Evolutionary conservation across 2,329 filamentous ascomycete species (phyloP), one percentile per base, ranked within the genome.

Genomic region (Clonostachys rhizophaga): DNA sequence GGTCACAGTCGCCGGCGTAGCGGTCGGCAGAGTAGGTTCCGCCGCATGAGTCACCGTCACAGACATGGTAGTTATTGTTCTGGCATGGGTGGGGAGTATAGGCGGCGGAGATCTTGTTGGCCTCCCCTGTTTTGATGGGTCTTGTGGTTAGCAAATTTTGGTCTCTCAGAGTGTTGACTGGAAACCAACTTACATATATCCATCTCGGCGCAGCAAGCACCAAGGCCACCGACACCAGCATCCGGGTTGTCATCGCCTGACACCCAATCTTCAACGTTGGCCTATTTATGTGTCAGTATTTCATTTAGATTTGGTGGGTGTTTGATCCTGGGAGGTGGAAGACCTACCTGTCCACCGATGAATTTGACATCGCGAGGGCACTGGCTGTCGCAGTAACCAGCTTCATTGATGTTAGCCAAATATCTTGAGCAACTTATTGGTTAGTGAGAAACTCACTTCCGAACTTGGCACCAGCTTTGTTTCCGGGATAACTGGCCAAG

Each of bases 1-100:
- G 76, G 61, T 86, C 83, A 66, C 83, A 86, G 40, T 75, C 65
- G 49, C 80, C 80, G 13, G 60, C 66, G 59, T 82, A 83, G 53
- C 79, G 77, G 51, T 72, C 63, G 46, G 60, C 56, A 6, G 64
- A 69, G 56, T 71, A 76, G n/a, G 71, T 68, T 43, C 72, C 77
- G 44, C 78, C 77, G 54, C 75, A 79, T 13, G 50, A 52, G 47
- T 67, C 63, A 16, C 42, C 50, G 16, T 51, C 33, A 41, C 57
- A 60, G 46, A 52, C 43, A 42, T 53, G 59, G 45, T 72, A 69
- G 45, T 69, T 69, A 24, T 64, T 57, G 42, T 78, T 78, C 20
- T 69, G 41, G 34, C 54, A 56, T 16, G 53, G 44, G 46, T 56
- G 54, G 20, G 54, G 54, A 12, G 54, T 56, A 35, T 54, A 50